Conservation (phyloP, 2,329 filamentous ascomycete species). For the Colletotrichum acutatum region DNA sequence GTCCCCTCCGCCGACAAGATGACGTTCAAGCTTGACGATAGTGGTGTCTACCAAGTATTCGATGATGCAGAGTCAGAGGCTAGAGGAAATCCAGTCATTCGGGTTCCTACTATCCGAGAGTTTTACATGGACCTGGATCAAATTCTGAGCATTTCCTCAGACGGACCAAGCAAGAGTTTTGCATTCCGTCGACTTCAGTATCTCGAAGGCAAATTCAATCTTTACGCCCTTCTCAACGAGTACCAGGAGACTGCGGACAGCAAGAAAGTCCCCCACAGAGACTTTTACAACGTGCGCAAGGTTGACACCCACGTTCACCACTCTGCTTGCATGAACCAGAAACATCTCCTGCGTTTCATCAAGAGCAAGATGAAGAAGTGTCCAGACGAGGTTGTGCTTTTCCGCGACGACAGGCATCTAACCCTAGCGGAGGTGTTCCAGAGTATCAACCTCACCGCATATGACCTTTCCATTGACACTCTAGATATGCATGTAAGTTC, state of each 20-base stretch:
- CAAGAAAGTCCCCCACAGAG: slow-evolving; percentile 95
- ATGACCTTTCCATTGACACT: slow-evolving; percentile 97
- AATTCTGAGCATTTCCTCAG: slow-evolving; percentile 88
- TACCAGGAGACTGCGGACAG: slow-evolving; percentile 98
- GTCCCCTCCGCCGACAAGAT: slow-evolving; percentile 77
- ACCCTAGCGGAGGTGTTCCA: slow-evolving; percentile 95
- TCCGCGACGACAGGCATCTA: slow-evolving; percentile 89
- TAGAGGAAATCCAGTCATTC: slow-evolving; percentile 75
- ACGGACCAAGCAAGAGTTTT: slow-evolving; percentile 96
- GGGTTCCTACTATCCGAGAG: slow-evolving; percentile 91
- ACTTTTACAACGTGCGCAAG: slow-evolving; percentile 99
- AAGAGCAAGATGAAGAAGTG: slow-evolving; percentile 99
- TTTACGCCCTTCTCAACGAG: slow-evolving; percentile 93
- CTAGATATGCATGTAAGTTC: slow-evolving; percentile 93
- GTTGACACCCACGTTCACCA: slow-evolving; percentile 99
- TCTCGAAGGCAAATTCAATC: slow-evolving; percentile 95
- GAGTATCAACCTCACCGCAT: slow-evolving; percentile 96
- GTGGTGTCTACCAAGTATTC: slow-evolving; percentile 93
- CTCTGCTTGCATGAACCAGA: slow-evolving; percentile 99
- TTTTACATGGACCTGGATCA: slow-evolving; percentile 95
- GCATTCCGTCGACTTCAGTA: slow-evolving; percentile 95
- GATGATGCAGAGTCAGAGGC: slow-evolving; percentile 73
- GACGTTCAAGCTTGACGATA: slow-evolving; percentile 82
- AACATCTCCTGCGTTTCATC: slow-evolving; percentile 97
- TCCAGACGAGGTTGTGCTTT: slow-evolving; percentile 92